Evolutionary conservation across 2,329 filamentous ascomycete genomes (phyloP), one percentile per base, ranked within the genome.

Genomic region (Neurospora sp.): DNA sequence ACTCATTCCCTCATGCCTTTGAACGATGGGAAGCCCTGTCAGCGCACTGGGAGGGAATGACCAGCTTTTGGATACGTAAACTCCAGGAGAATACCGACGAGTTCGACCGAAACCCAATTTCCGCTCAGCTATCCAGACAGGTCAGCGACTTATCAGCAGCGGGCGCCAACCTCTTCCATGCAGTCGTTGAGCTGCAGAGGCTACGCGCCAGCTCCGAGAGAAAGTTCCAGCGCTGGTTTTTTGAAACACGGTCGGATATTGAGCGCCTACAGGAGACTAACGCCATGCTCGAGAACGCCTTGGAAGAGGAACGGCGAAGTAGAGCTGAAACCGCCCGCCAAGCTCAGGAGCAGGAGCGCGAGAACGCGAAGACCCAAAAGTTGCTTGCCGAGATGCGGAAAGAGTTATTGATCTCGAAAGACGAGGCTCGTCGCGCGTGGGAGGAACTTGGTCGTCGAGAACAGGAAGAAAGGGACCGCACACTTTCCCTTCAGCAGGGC

Each of bases 141-240:
- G 95, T 99, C 68, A 97, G 93, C 0, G 96, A 99, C 78, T 85
- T 99, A n/a, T 97, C 96, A 36, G 96, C 96, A 8, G 96, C 96
- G 0, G 96, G 96, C 12, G 96, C 96, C 5, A 99, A 99, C 75
- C 85, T 99, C 0, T 99, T 99, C 79, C 96, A 99, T 79, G 96
- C 96, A 10, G 94, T 99, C 0, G 96, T 99, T 3, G 96, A 99
- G 80, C 83, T 99, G 66, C 96, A 99, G 79, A 90, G 96, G 38
- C 85, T 99, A 36, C 91, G 96, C 62, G 96, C 96, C 43, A 97
- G 93, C 69, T 98, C 95, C 0, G 96, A 99, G 80, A 89, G 96
- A 73, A 98, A 98, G 79, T 99, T 99, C 76, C 96, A 99, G 81
- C 88, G 96, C 67, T 99, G 96, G 96, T 98, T 98, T 81, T 97